Conservation (phyloP, 768 basidiomycete genomes). For the Hericium coralloides region DNA sequence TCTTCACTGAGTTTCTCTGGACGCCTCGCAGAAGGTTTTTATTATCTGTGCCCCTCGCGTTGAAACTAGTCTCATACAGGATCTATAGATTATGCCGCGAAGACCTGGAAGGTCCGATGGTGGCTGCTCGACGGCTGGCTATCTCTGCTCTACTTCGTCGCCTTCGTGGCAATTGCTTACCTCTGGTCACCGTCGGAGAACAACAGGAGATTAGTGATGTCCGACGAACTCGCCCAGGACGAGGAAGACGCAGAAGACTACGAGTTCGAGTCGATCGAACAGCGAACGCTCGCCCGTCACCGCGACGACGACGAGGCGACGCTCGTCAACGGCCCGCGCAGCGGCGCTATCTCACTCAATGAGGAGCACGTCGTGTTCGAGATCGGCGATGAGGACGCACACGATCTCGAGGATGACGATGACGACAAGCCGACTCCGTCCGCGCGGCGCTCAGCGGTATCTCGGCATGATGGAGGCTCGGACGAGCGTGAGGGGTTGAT, state of each 20-base stretch:
- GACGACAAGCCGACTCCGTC: constrained; percentile 26
- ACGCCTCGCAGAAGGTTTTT: constrained; percentile 77
- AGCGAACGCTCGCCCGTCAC: constrained; percentile 36
- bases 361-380: constrained; percentile 82
- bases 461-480: constrained; percentile 33
- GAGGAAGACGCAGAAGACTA: constrained; percentile 93
- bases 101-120: constrained; percentile 88
- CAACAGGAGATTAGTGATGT: constrained; percentile 92
- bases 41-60: not conserved
- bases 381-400: constrained; percentile 76
- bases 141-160: constrained; percentile 74
- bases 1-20: constrained; percentile 89
- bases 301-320: constrained; percentile 60
- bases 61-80: not conserved
- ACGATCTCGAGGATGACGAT: constrained; percentile 53
- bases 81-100: constrained; percentile 75
- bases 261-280: constrained; percentile 70
- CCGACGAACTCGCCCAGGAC: constrained; percentile 92
- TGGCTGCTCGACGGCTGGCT: constrained; percentile 96
- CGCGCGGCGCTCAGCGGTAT: constrained; percentile 43
- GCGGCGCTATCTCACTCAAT: constrained; percentile 36
- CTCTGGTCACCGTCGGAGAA: constrained; percentile 91
- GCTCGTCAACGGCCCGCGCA: constrained; percentile 50
- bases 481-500: constrained; percentile 66
- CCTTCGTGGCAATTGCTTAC: constrained; percentile 76